Conservation (phyloP, 768 basidiomycete genomes). For the Daedaleopsis sinensis region DNA sequence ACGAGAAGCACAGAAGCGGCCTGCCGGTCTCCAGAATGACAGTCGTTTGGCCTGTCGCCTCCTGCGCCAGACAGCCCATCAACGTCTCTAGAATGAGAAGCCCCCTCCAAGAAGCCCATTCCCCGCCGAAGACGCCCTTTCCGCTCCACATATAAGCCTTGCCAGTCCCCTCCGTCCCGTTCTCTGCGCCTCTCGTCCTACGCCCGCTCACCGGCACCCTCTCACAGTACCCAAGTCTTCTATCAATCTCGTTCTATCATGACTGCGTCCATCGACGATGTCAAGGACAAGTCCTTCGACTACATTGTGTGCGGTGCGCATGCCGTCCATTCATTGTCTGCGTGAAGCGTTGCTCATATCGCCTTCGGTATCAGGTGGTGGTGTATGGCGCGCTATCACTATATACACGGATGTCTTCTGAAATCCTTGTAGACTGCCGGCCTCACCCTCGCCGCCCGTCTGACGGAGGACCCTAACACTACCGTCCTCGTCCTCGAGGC, state of each 20-base stretch:
- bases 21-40: constrained; percentile 2
- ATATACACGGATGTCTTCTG: neutral
- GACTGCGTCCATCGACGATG: constrained; percentile 18
- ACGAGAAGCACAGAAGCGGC: constrained; percentile 3
- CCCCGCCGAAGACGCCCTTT: neutral
- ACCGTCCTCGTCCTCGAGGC: constrained; percentile 43
- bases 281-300: constrained; percentile 25
- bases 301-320: constrained; percentile 22
- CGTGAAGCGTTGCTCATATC: neutral
- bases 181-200: neutral
- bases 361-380: constrained; percentile 16
- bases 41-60: neutral
- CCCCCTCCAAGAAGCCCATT: neutral
- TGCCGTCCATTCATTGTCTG: neutral
- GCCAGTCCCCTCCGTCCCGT: neutral
- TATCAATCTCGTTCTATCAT: neutral
- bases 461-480: constrained; percentile 39
- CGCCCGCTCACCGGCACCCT: neutral
- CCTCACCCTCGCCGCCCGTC: constrained; percentile 42
- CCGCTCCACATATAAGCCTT: constrained; percentile 6
- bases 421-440: constrained; percentile 33
- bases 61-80: constrained; percentile 16
- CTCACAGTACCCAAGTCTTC: neutral
- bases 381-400: constrained; percentile 7
- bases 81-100: constrained; percentile 14